Evolutionary conservation across 75 land plant species (phyloP), one percentile per base, ranked within the genome.

Genomic region (Selaginella moellendorffii): DNA sequence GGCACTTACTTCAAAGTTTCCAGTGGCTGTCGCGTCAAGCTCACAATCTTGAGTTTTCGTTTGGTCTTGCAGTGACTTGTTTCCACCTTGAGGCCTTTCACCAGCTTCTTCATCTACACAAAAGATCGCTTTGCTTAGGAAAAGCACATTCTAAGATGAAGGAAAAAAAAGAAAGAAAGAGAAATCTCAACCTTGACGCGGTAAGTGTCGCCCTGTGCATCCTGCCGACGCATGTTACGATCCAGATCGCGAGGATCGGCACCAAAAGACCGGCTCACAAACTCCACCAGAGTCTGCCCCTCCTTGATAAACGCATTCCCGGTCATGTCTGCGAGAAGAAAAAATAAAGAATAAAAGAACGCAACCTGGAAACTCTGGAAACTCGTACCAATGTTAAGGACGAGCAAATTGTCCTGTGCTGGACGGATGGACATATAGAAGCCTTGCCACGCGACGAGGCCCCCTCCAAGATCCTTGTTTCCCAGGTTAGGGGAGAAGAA

Each of bases 161-260:
- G n/a, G n/a, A n/a, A n/a, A n/a, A n/a, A n/a, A n/a, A n/a, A n/a
- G n/a, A n/a, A n/a, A n/a, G n/a, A n/a, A n/a, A n/a, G n/a, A n/a
- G n/a, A n/a, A n/a, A n/a, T n/a, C n/a, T n/a, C n/a, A n/a, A 71
- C 72, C 54, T 56, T 71, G 1, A 54, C 71, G 24, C 72, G 52
- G 1, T 2, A 0, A 51, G 26, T 22, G 28, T 71, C 72, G 30
- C 69, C 69, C 27, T 25, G 22, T 31, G 68, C 70, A 56, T 71
- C 72, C 26, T 25, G 30, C 27, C 68, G 53, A 1, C 67, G 42
- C n/a, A 71, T 24, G 36, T 23, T 17, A 12, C 22, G 28, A 27
- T 66, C 29, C 25, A 71, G 20, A 0, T 71, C 68, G 2, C 72
- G 42, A 21, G 36, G 19, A 26, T 71, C 68, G n/a, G 0, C 53